Evolutionary conservation across 2,329 filamentous ascomycete species (phyloP).

Genomic region (Apiospora malaysiana): DNA sequence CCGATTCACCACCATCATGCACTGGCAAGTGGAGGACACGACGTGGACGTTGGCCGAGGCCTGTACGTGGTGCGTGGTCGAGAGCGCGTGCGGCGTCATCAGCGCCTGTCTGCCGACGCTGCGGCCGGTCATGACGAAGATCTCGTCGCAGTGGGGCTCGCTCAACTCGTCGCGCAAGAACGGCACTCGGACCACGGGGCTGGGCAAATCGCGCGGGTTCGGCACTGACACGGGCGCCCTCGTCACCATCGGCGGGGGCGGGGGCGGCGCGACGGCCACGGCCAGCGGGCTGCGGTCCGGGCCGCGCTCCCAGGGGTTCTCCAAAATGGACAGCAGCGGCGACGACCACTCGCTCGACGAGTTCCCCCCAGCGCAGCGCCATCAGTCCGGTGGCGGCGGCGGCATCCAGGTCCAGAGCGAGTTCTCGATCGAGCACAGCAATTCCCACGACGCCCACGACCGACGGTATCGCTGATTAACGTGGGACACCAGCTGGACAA

Average conservation of each 20-base stretch:
- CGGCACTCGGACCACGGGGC: not conserved
- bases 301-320: not conserved
- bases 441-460: not conserved
- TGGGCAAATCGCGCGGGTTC: not conserved
- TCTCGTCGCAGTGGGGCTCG: not conserved
- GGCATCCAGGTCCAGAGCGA: constrained; percentile 12
- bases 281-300: not conserved
- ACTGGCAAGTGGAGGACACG: constrained; percentile 35
- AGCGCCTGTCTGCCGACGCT: constrained; percentile 50
- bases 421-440: not conserved
- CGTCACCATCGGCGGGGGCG: constrained; percentile 17
- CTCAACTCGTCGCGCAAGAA: constrained; percentile 7
- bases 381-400: too few relatives aligned
- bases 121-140: constrained; percentile 36
- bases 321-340: not conserved
- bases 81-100: constrained; percentile 44
- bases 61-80: constrained; percentile 42
- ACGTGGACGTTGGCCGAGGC: constrained; percentile 38
- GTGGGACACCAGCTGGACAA: too few relatives aligned
- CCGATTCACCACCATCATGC: constrained; percentile 40
- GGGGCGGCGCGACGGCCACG: not conserved
- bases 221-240: constrained; percentile 2
- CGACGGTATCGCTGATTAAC: not conserved
- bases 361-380: not conserved
- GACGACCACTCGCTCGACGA: constrained; percentile 10